A percentile compares a stretch with the other conserved stretches of the same genome.
These are phyloP conservation scores for Colletotrichum truncatum DNA, from an alignment of 2,329 filamentous ascomycete genomes.

Conservation along the genomic window DNA sequence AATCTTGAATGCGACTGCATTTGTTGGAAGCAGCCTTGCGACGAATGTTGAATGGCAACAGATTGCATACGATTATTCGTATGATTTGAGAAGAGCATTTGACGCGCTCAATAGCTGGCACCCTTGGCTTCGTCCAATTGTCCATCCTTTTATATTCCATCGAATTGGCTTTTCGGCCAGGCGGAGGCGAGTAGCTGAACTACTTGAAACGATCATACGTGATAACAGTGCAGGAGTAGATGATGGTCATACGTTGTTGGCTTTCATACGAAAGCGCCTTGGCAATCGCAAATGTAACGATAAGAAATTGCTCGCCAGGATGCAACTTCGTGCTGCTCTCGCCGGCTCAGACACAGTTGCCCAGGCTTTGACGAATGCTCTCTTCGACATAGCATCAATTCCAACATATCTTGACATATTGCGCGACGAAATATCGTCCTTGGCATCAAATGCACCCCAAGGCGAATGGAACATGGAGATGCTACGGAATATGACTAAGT, in stretches of 20 bases:
- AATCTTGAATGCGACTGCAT: neutral
- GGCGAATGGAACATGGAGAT: neutral
- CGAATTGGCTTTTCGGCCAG: neutral
- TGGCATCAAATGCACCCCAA: neutral
- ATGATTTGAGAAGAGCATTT: neutral
- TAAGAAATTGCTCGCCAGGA: neutral
- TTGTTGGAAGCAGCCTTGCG: neutral
- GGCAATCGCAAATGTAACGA: neutral
- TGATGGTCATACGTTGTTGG: neutral
- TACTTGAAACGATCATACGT: neutral
- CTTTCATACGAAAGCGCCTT: neutral
- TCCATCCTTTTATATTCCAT: slow-evolving; percentile 4
- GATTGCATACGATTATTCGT: neutral
- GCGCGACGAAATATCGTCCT: neutral
- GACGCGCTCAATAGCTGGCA: slow-evolving; percentile 9
- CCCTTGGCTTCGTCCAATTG: slow-evolving; percentile 4
- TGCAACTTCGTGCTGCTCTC: neutral
- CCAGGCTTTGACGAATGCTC: neutral
- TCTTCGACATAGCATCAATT: slow-evolving; percentile 2
- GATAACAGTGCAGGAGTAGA: neutral
- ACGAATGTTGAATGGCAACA: slow-evolving; percentile 6
- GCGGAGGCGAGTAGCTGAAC: neutral
- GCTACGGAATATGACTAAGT: slow-evolving; percentile 4
- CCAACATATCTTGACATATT: neutral
- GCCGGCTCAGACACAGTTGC: slow-evolving; percentile 11